A percentile compares a stretch with the other conserved stretches of the same genome.
These are phyloP conservation scores for Suhomyces sp. DNA, from an alignment of 805 yeast species.

Conservation along the genomic window DNA sequence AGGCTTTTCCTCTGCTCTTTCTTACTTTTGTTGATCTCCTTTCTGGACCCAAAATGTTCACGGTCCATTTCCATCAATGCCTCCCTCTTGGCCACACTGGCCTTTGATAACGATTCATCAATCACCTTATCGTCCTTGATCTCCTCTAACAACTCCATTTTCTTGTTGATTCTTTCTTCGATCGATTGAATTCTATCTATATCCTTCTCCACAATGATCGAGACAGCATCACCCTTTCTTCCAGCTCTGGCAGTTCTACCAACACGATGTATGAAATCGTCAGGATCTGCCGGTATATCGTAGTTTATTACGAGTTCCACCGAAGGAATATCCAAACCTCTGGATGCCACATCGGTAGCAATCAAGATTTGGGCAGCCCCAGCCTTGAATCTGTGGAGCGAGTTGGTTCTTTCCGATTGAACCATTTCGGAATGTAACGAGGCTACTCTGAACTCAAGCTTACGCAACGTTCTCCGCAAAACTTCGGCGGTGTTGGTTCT, in stretches of 20 bases:
- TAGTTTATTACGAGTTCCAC: conserved; percentile 88
- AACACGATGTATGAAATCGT: conserved; percentile 93
- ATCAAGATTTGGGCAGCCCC: conserved; percentile 89
- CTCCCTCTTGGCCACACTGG: conserved; percentile 83
- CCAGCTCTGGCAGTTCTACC: conserved; percentile 99
- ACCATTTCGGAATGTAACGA: conserved; percentile 94
- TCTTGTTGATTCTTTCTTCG: conserved; percentile 76
- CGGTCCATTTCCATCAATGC: conserved; percentile 91
- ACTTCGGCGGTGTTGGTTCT: conserved; percentile 88
- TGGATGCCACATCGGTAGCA: conserved; percentile 95
- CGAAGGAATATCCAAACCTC: conserved; percentile 95
- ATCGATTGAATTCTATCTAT: conserved; percentile 77
- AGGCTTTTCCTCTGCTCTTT: conserved; percentile 8
- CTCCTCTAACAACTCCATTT: conserved; percentile 71
- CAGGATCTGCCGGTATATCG: conserved; percentile 94
- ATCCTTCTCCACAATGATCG: conserved; percentile 84
- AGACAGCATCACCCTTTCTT: conserved; percentile 75
- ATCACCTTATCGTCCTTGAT: conserved; percentile 77
- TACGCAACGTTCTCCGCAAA: conserved; percentile 69
- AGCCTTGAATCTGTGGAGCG: conserved; percentile 89
- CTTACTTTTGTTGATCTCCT: conserved; percentile 48
- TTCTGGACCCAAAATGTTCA: conserved; percentile 80
- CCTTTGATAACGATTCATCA: conserved; percentile 62
- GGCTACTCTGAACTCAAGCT: conserved; percentile 75
- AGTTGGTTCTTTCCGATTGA: conserved; percentile 85